Evolutionary conservation across 495 filamentous ascomycete genomes (phyloP).

Genomic region (Penicillium herquei): DNA sequence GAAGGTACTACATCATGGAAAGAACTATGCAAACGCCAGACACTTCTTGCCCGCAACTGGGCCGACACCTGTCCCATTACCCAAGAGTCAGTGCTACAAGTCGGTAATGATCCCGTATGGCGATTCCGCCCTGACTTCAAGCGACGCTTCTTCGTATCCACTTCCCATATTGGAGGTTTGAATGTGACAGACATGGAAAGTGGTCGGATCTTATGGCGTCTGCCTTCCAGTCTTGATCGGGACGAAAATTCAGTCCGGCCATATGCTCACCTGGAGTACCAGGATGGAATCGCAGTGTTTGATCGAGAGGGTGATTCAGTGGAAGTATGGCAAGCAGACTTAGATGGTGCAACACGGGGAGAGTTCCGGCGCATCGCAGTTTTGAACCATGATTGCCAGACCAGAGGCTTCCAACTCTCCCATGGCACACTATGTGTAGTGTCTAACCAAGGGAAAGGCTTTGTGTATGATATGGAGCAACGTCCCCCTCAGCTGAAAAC

Average conservation of each 20-base stretch:
- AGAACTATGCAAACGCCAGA: conserved; percentile 38
- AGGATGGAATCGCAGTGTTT: conserved; percentile 43
- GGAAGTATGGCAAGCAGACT: conserved; percentile 37
- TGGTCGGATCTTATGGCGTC: conserved; percentile 33
- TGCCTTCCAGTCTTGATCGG: conserved; percentile 32
- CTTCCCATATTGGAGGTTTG: conserved; percentile 37
- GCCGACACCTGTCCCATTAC: conserved; percentile 21
- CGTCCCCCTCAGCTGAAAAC: conserved; percentile 32
- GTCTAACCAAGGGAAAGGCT: conserved; percentile 36
- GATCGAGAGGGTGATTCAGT: conserved; percentile 40
- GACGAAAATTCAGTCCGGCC: conserved; percentile 31
- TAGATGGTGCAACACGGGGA: conserved; percentile 30
- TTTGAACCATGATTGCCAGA: conserved; percentile 36
- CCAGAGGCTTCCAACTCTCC: conserved; percentile 41
- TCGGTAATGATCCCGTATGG: conserved; percentile 41
- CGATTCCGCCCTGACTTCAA: conserved; percentile 41
- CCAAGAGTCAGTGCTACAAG: conserved; percentile 35
- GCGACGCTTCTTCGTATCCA: conserved; percentile 39
- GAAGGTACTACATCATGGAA: conserved; percentile 34
- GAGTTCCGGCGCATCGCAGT: conserved; percentile 39
- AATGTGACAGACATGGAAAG: conserved; percentile 43
- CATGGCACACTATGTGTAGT: conserved; percentile 42
- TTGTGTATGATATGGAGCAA: conserved; percentile 42
- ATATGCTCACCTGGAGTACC: conserved; percentile 41
- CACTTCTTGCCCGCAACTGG: conserved; percentile 37